Base-by-base conservation (phyloP, 192 early-diverging fungal genomes). In the Coemansia biformis region DNA sequence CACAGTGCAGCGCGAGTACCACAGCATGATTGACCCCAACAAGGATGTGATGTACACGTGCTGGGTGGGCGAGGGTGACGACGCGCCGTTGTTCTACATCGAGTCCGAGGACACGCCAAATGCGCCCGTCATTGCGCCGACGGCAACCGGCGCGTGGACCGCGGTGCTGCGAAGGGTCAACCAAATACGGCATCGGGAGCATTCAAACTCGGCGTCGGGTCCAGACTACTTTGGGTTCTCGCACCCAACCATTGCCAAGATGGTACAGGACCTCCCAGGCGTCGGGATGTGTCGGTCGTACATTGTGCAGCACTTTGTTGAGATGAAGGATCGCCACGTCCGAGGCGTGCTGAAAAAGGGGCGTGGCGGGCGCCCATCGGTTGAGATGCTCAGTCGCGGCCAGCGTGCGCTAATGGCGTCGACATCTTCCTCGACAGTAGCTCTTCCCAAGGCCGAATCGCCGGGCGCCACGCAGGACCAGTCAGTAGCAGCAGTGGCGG, bases 181-280 rank as follows among this genome's bases (percentile, higher is more conserved):
- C 64, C 77, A 78, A 16, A 78, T 96, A 41, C 78, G 90, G 22
- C 75, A 85, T 21, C 80, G 84, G 8, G 85, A 90, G 26, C 83
- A 86, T 37, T 83, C 83, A 9, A 89, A 87, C 56, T 88, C 86
- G 22, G 87, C 86, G 1, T 85, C 81, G 8, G 91, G 92, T 8
- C 91, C 91, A 5, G 92, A 96, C 48, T 91, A 88, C 51, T 96
- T 87, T 75, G 92, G 92, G 0, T 87, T 96, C 41, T 83, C 89
- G 12, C 83, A 90, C 38, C 86, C 86, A 3, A 91, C 88, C 10
- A 86, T 96, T 40, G 77, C 80, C 8, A 87, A 84, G 48, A 77
- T 90, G 77, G 86, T 96, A 15, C 92, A 96, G 55, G 90, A 89
- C 46, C 64, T 96, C 19, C 91, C 89, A 0, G 80, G 81, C 18